Evolutionary conservation across 2,329 filamentous ascomycete genomes (phyloP).

Genomic region (Helotiales sp.): DNA sequence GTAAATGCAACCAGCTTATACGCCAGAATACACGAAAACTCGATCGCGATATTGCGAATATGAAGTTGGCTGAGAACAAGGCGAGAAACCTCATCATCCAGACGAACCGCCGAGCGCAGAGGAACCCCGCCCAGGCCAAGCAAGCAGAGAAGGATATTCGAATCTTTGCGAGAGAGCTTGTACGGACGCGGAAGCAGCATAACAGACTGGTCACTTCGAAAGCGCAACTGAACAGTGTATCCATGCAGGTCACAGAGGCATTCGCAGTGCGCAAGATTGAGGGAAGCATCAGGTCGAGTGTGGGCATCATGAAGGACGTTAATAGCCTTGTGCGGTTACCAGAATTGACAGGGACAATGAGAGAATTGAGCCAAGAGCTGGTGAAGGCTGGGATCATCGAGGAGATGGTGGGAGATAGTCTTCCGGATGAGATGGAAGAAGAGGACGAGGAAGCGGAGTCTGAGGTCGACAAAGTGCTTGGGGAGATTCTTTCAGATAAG

Average conservation of each 20-base stretch:
- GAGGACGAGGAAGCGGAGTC: constrained; percentile 74
- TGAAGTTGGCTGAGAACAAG: constrained; percentile 79
- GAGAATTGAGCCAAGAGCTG: constrained; percentile 80
- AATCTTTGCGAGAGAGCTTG: constrained; percentile 83
- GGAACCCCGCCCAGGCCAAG: constrained; percentile 73
- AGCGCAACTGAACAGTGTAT: constrained; percentile 87
- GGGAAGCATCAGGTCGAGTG: constrained; percentile 81
- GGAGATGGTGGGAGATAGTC: constrained; percentile 88
- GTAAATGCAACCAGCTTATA: constrained; percentile 92
- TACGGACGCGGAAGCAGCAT: constrained; percentile 76
- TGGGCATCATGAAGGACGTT: constrained; percentile 96
- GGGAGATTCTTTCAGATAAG: constrained; percentile 84
- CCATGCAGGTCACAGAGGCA: constrained; percentile 97
- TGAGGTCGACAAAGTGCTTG: constrained; percentile 91
- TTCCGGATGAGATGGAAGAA: constrained; percentile 74
- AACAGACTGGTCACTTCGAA: constrained; percentile 79
- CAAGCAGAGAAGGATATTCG: constrained; percentile 83
- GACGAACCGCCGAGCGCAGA: constrained; percentile 77
- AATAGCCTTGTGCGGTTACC: constrained; percentile 83
- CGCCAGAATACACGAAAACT: constrained; percentile 89
- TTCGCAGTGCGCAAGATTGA: constrained; percentile 96
- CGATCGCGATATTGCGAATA: constrained; percentile 83
- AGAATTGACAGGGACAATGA: constrained; percentile 86
- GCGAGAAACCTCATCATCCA: constrained; percentile 82
- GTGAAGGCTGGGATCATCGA: constrained; percentile 96